Evolutionary conservation across 331 rosid genomes (phyloP).

Genomic region (Malus hybrid): DNA sequence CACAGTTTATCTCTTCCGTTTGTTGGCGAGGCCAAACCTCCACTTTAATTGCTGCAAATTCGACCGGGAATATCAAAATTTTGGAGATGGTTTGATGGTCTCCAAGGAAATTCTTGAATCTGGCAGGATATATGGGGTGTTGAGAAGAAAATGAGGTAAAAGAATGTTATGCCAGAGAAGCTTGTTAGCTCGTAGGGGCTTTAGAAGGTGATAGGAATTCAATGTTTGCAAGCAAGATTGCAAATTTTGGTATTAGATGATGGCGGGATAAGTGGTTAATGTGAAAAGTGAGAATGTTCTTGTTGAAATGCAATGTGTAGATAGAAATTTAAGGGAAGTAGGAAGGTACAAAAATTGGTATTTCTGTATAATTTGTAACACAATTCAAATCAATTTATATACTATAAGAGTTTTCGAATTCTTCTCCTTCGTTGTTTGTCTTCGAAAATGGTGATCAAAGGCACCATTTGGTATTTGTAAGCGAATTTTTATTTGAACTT

Average conservation of each 20-base stretch:
- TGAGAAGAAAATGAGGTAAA: constrained; percentile 20
- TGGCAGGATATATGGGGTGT: neutral
- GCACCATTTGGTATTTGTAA: too few species aligned
- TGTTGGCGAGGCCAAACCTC: constrained; percentile 93
- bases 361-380: constrained; percentile 18
- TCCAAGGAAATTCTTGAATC: constrained; percentile 6
- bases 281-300: constrained; percentile 45
- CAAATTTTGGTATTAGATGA: constrained; percentile 62
- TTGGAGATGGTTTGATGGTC: constrained; percentile 75
- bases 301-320: constrained; percentile 29
- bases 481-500: too few species aligned
- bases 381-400: constrained; percentile 18
- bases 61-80: constrained; percentile 87
- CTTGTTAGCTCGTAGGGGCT: constrained; percentile 28
- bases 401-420: neutral
- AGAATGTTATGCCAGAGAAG: constrained; percentile 24
- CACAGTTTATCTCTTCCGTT: constrained; percentile 82
- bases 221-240: constrained; percentile 42
- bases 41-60: constrained; percentile 86
- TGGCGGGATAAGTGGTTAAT: constrained; percentile 45
- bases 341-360: constrained; percentile 23
- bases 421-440: neutral
- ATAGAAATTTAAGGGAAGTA: constrained; percentile 35
- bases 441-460: neutral
- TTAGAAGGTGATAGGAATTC: constrained; percentile 25